phyloP scores from a whole-genome alignment of 75 land plant genomes.

The Larix kaempferi region DNA sequence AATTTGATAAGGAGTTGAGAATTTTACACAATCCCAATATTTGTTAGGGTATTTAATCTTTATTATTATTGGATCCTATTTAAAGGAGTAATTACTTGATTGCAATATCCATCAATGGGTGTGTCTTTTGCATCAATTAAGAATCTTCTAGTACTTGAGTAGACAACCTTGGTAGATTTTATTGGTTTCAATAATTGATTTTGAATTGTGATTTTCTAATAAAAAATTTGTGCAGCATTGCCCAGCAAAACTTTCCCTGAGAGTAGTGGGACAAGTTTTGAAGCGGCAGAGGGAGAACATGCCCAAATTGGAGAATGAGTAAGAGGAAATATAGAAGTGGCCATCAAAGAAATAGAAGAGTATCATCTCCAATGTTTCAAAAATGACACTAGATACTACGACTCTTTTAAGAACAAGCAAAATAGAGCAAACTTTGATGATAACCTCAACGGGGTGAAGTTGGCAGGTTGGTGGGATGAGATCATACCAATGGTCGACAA shows the following conservation, averaged over 20 bases:
- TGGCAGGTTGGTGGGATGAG: conserved; percentile 40
- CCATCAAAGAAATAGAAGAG: conserved; percentile 30
- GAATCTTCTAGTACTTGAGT: too few species aligned
- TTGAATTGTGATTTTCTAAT: not conserved
- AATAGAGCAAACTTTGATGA: conserved; percentile 10
- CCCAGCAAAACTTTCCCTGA: conserved; percentile 40
- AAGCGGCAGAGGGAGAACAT: conserved; percentile 33
- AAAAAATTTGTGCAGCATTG: conserved; percentile 2
- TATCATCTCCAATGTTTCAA: conserved; percentile 29
- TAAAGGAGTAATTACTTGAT: not conserved
- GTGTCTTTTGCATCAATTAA: not conserved
- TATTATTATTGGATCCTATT: not conserved
- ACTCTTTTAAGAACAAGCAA: conserved; percentile 27
- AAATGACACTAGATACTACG: conserved; percentile 39
- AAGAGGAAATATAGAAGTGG: not conserved
- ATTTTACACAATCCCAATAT: not conserved
- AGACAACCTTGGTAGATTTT: not conserved
- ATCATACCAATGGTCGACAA: conserved; percentile 31
- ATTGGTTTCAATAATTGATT: not conserved
- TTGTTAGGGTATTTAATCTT: not conserved
- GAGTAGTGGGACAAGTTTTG: conserved; percentile 42
- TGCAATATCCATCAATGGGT: not conserved
- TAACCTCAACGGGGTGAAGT: conserved; percentile 33
- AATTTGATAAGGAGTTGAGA: not conserved
- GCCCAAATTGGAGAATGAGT: not conserved